A percentile compares a stretch with the other conserved stretches of the same genome.
Evolutionary conservation across 805 yeast genomes (phyloP).

Genomic region (Candida vartiovaarae): DNA sequence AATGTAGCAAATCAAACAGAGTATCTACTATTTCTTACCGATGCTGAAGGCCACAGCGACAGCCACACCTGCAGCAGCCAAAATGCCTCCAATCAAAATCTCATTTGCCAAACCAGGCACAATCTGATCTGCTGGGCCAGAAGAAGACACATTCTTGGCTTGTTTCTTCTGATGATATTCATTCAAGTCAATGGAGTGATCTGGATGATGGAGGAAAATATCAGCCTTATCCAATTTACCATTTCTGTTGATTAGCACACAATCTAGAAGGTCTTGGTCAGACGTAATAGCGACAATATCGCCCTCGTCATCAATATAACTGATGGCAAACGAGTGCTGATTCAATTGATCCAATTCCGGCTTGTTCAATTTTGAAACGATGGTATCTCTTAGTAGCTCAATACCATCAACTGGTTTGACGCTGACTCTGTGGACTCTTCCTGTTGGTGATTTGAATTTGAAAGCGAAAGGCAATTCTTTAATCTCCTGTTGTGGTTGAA

Average conservation of each 20-base stretch:
- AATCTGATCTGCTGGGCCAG: constrained; percentile 10
- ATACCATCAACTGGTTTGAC: constrained; percentile 52
- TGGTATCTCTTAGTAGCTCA: constrained; percentile 34
- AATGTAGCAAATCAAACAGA: not conserved
- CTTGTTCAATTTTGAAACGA: constrained; percentile 31
- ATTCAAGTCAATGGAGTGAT: constrained; percentile 31
- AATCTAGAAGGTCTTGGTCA: constrained; percentile 66
- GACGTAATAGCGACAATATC: constrained; percentile 74
- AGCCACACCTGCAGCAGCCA: constrained; percentile 54
- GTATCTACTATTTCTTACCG: constrained; percentile 28
- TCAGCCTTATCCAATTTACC: constrained; percentile 58
- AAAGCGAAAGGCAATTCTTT: constrained; percentile 39
- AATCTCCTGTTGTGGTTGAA: constrained; percentile 10
- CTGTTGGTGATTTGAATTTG: constrained; percentile 70
- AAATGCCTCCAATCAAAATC: constrained; percentile 54
- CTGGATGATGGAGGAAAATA: constrained; percentile 62
- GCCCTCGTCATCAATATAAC: constrained; percentile 79
- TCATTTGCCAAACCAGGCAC: constrained; percentile 56
- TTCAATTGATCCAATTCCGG: constrained; percentile 32
- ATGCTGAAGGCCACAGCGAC: constrained; percentile 48
- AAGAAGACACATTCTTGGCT: constrained; percentile 1
- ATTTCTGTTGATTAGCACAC: constrained; percentile 49
- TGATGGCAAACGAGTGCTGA: constrained; percentile 47
- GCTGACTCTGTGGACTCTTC: constrained; percentile 65
- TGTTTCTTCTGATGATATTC: constrained; percentile 17